These are phyloP conservation scores for Corynespora cassiicola DNA, from an alignment of 2,329 filamentous ascomycete genomes.

Conservation along the genomic window DNA sequence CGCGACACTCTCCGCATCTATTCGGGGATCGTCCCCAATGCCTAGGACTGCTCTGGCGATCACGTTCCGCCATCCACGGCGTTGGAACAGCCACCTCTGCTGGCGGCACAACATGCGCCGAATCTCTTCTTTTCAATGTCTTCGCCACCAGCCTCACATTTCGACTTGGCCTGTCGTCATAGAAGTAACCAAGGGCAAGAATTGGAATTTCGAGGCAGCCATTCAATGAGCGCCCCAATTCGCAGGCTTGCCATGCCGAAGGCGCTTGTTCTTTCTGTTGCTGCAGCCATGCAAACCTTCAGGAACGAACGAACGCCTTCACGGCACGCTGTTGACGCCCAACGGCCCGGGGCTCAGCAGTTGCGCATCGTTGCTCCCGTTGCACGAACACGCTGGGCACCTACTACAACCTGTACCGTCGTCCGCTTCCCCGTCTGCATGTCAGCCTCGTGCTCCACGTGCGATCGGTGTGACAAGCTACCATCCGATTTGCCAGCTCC, in stretches of 20 bases:
- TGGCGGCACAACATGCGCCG: constrained; percentile 6
- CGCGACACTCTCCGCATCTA: constrained; percentile 8
- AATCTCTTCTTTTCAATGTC: background rate
- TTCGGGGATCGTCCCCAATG: constrained; percentile 13
- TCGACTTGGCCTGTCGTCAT: constrained; percentile 1
- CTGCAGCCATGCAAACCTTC: constrained; percentile 11
- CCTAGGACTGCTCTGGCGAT: constrained; percentile 18
- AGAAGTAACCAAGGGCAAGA: too few relatives aligned
- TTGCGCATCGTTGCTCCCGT: constrained; percentile 18
- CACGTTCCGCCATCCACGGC: constrained; percentile 24
- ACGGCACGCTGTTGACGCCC: constrained; percentile 12
- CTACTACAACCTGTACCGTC: constrained; percentile 19
- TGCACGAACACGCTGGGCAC: constrained; percentile 10
- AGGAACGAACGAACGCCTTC: constrained; percentile 17
- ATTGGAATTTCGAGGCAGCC: background rate
- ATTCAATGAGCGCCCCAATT: constrained; percentile 2
- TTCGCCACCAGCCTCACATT: constrained; percentile 14
- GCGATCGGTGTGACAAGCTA: constrained; percentile 26
- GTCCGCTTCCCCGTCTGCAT: constrained; percentile 23
- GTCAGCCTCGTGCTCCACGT: constrained; percentile 24
- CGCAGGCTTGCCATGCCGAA: too few relatives aligned
- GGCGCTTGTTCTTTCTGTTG: constrained; percentile 5
- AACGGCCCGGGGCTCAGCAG: constrained; percentile 14
- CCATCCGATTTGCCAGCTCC: too few relatives aligned
- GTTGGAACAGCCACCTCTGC: constrained; percentile 23